Evolutionary conservation across 805 yeast genomes (phyloP), one percentile per base, ranked within the genome.

Genomic region (Kodamaea kaohsiungensis): DNA sequence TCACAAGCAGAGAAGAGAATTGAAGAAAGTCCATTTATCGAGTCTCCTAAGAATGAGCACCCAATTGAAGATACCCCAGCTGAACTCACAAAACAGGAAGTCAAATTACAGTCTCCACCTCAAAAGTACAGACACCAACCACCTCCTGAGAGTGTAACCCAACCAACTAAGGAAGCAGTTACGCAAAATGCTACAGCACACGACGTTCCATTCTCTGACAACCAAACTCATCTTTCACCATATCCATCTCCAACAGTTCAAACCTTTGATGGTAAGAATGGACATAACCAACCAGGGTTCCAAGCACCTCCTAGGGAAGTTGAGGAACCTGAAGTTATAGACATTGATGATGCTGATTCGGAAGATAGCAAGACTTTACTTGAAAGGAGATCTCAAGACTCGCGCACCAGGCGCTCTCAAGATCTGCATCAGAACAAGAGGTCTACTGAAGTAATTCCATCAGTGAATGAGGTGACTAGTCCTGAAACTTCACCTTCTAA

Each of bases 401-500:
- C 48, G 13, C 48, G 17, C 22, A 8, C 47, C 43, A 52, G 48
- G 33, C 19, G 42, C 7, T 35, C 43, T n/a, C 39, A 47, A 33
- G 46, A 47, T 7, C 45, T 40, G 45, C 45, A 40, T 7, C 42
- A 46, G 42, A 35, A 35, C 9, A 47, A 47, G 43, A 47, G 38
- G 10, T 47, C 49, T 4, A 37, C 33, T 9, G 46, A 42, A 22
- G 22, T 35, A 15, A 40, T 40, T 40, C 43, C 50, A 18, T 43
- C 46, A 12, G 56, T 51, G 12, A 47, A 18, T 38, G 53, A 58
- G 6, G 51, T 39, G 3, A 15, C 43, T 8, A 58, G 59, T 35
- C 43, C 57, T 13, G 59, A 55, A 12, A 56, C 57, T 0, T 55
- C 59, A 1, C 61, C 61, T 13, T 55, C 53, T 8, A 59, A 59